phyloP scores from a whole-genome alignment of 1,139 yeast genomes.

The Candida freyschussii region DNA sequence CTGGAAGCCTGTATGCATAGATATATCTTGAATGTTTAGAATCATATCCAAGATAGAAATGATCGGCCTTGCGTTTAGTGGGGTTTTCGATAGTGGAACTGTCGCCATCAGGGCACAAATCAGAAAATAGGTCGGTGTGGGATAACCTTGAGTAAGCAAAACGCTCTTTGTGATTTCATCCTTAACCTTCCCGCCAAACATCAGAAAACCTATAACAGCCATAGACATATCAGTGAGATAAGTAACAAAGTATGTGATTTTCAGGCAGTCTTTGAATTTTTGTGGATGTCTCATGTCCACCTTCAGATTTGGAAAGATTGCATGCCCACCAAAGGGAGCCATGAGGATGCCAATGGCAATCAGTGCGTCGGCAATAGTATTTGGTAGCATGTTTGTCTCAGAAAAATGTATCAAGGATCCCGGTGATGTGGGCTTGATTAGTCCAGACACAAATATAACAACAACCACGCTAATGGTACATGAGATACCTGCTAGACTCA shows the following conservation, averaged over 20 bases:
- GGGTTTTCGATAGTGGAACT: constrained; percentile 84
- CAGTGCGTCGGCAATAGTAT: constrained; percentile 42
- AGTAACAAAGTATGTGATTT: constrained; percentile 59
- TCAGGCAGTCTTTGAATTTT: constrained; percentile 46
- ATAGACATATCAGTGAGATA: constrained; percentile 66
- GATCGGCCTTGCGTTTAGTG: constrained; percentile 83
- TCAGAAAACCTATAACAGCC: constrained; percentile 76
- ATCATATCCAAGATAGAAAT: constrained; percentile 60
- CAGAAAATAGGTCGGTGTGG: constrained; percentile 55
- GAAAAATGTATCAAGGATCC: constrained; percentile 65
- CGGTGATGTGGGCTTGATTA: constrained; percentile 48
- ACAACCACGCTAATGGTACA: constrained; percentile 61
- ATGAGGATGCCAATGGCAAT: constrained; percentile 69
- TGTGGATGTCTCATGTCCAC: constrained; percentile 79
- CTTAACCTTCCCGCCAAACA: constrained; percentile 75
- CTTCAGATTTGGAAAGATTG: constrained; percentile 76
- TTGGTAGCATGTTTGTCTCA: constrained; percentile 48
- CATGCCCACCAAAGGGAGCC: constrained; percentile 93
- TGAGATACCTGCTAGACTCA: constrained; percentile 70
- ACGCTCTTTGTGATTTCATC: constrained; percentile 84
- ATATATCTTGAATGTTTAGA: constrained; percentile 31
- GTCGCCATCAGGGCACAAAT: constrained; percentile 72
- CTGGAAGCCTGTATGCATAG: constrained; percentile 23
- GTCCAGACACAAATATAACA: constrained; percentile 58
- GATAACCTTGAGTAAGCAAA: constrained; percentile 67